Evolutionary conservation across 2,329 filamentous ascomycete species (phyloP).

Genomic region (Ophiostoma triangulosporum): DNA sequence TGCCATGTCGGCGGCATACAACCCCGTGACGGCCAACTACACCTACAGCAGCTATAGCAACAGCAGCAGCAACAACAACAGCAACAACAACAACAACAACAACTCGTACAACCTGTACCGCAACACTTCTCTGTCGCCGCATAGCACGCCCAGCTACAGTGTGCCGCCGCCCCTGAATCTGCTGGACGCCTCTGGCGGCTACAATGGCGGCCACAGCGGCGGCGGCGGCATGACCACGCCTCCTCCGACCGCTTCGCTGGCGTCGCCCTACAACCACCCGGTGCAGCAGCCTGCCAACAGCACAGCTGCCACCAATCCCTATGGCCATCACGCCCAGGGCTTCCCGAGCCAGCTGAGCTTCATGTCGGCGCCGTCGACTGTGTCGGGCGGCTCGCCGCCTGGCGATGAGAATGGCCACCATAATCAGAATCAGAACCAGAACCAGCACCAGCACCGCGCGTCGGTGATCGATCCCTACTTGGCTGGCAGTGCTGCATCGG

Average conservation of each 20-base stretch:
- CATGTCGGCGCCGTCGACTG: conserved; percentile 20
- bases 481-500: conserved; percentile 7
- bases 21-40: not conserved
- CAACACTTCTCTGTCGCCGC: conserved; percentile 10
- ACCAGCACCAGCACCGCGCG: conserved; percentile 6
- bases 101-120: conserved; percentile 5
- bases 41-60: not conserved
- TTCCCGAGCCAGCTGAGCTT: conserved; percentile 25
- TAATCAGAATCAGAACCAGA: conserved; percentile 8
- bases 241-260: conserved; percentile 39
- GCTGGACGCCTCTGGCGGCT: conserved; percentile 28
- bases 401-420: conserved; percentile 14
- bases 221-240: conserved; percentile 40
- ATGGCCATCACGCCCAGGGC: conserved; percentile 13
- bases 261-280: conserved; percentile 26
- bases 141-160: conserved; percentile 6
- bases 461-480: conserved; percentile 18
- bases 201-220: conserved; percentile 13
- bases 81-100: conserved; percentile 8
- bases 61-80: conserved; percentile 5
- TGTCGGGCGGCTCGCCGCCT: conserved; percentile 15
- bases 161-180: conserved; percentile 21
- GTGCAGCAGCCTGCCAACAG: conserved; percentile 3
- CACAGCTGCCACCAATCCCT: conserved; percentile 3
- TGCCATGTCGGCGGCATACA: conserved; percentile 13